These are phyloP conservation scores for Ophiostoma himal-ulmi DNA, from an alignment of 2,329 filamentous ascomycete species.

Conservation along the genomic window DNA sequence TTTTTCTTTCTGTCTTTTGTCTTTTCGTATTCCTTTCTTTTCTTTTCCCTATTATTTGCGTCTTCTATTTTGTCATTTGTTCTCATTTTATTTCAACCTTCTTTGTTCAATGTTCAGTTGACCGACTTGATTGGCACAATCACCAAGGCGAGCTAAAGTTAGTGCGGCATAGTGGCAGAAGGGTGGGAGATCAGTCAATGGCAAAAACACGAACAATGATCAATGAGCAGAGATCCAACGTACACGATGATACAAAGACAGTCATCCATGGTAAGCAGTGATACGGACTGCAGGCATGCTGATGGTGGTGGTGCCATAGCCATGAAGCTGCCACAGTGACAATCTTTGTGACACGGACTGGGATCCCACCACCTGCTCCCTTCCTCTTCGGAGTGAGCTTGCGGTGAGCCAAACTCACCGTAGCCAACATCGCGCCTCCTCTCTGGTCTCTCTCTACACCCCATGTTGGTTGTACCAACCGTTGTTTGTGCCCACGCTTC, in stretches of 20 bases:
- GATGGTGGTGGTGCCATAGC: not conserved
- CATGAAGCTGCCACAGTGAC: not conserved
- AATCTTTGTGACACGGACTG: not conserved
- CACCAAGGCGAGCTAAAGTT: not conserved
- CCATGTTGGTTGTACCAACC: not conserved
- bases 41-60: no score
- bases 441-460: not conserved
- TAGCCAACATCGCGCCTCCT: not conserved
- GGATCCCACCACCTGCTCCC: not conserved
- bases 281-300: not conserved
- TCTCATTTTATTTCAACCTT: not conserved
- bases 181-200: not conserved
- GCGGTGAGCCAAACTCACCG: not conserved
- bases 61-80: no score
- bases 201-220: not conserved
- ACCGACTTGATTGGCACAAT: not conserved
- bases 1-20: not conserved
- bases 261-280: no score
- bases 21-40: no score
- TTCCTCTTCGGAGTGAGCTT: not conserved
- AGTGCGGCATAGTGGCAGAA: not conserved
- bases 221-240: not conserved
- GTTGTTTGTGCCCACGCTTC: conserved; percentile 3
- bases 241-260: not conserved
- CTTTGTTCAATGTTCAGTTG: not conserved